Percentiles rank a stretch among this genome's conserved stretches.
phyloP scores from a whole-genome alignment of 345 rosid genomes.

The Acer saccharum region DNA sequence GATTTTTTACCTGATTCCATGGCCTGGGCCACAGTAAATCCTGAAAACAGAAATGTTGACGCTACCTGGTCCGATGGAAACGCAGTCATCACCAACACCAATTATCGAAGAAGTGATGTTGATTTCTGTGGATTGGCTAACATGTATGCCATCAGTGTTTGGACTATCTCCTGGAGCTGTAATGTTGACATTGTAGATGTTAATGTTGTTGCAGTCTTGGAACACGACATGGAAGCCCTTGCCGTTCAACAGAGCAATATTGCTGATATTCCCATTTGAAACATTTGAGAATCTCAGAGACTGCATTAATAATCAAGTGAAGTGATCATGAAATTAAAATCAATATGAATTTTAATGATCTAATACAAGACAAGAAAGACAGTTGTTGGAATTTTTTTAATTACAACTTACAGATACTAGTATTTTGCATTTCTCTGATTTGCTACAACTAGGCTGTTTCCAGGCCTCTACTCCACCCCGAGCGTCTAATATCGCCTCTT shows the following conservation, averaged over 20 bases:
- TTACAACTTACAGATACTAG: constrained; percentile 40
- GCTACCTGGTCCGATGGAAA: constrained; percentile 59
- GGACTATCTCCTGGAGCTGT: constrained; percentile 60
- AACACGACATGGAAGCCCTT: constrained; percentile 54
- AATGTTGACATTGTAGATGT: constrained; percentile 32
- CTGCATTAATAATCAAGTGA: constrained; percentile 31
- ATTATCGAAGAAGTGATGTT: constrained; percentile 36
- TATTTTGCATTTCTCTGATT: constrained; percentile 25
- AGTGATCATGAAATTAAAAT: not conserved
- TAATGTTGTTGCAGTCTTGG: constrained; percentile 30
- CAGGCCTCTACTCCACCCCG: constrained; percentile 50
- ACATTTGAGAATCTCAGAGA: constrained; percentile 39
- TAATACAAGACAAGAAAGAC: not conserved
- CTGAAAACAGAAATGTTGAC: constrained; percentile 31
- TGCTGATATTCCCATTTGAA: constrained; percentile 39
- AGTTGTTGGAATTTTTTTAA: not conserved
- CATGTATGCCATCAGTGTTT: constrained; percentile 68
- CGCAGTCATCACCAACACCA: constrained; percentile 62
- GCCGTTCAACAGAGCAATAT: constrained; percentile 37
- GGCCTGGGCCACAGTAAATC: constrained; percentile 56
- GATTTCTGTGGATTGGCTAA: constrained; percentile 44
- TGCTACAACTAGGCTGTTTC: constrained; percentile 34
- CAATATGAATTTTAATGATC: not conserved
- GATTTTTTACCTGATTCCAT: constrained; percentile 54
- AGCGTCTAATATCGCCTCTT: constrained; percentile 33